Evolutionary conservation across 2,329 filamentous ascomycete species (phyloP).

Genomic region (Beauveria sp.): DNA sequence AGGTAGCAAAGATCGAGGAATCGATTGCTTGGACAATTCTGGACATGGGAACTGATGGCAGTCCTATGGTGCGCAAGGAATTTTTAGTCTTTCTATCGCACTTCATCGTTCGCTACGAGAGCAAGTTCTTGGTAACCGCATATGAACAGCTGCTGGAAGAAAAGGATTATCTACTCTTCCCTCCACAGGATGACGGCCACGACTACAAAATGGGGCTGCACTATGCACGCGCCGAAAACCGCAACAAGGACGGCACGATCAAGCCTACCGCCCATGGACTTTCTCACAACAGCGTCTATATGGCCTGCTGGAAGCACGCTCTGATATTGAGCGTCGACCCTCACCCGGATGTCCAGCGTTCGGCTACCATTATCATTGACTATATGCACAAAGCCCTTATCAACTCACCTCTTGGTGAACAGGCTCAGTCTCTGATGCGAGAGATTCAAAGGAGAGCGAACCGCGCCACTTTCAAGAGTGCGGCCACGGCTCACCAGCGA

Average conservation of each 20-base stretch:
- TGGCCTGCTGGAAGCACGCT: slow-evolving; percentile 89
- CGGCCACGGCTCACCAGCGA: slow-evolving; percentile 34
- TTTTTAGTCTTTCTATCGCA: slow-evolving; percentile 88
- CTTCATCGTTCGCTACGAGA: slow-evolving; percentile 84
- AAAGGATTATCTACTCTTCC: slow-evolving; percentile 55
- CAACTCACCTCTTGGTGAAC: slow-evolving; percentile 64
- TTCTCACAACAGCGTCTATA: slow-evolving; percentile 84
- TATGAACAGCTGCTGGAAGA: slow-evolving; percentile 88
- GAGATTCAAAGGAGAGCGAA: slow-evolving; percentile 55
- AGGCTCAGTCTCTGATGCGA: slow-evolving; percentile 65
- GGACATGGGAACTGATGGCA: slow-evolving; percentile 89
- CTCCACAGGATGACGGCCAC: slow-evolving; percentile 47
- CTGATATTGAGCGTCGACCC: slow-evolving; percentile 88
- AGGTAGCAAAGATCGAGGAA: slow-evolving; percentile 86
- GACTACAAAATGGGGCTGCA: slow-evolving; percentile 57
- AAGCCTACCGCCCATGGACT: slow-evolving; percentile 50
- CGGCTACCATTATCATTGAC: slow-evolving; percentile 80
- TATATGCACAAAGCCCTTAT: slow-evolving; percentile 72
- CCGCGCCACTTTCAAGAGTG: slow-evolving; percentile 37
- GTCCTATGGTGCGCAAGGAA: slow-evolving; percentile 88
- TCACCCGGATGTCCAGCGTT: slow-evolving; percentile 83
- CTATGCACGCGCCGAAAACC: slow-evolving; percentile 48
- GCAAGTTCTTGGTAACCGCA: slow-evolving; percentile 83
- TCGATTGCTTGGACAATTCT: slow-evolving; percentile 81
- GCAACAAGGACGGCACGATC: slow-evolving; percentile 50